Conservation (phyloP, 495 filamentous ascomycete genomes). For the Stereocaulon alpinum region DNA sequence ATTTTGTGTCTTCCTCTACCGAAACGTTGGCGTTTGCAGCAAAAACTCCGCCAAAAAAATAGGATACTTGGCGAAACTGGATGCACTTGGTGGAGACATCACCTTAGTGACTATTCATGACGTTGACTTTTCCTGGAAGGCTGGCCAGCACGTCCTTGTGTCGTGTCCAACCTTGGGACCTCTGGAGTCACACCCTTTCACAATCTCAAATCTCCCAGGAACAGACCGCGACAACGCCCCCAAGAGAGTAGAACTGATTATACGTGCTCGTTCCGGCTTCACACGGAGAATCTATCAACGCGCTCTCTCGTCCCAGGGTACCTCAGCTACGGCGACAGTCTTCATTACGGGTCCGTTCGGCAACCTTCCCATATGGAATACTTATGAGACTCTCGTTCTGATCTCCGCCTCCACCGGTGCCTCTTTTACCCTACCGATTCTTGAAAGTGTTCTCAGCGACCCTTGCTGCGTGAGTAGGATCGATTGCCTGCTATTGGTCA, state of each 20-base stretch:
- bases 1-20: conserved; percentile 13
- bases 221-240: conserved; percentile 30
- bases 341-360: conserved; percentile 50
- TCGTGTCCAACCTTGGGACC: conserved; percentile 57
- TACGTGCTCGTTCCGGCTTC: conserved; percentile 45
- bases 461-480: conserved; percentile 8
- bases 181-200: conserved; percentile 73
- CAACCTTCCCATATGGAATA: conserved; percentile 42
- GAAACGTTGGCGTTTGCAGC: not conserved
- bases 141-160: conserved; percentile 73
- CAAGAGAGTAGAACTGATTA: conserved; percentile 8
- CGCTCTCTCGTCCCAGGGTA: conserved; percentile 25
- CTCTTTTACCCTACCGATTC: conserved; percentile 45
- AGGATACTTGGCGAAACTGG: conserved; percentile 41
- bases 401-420: conserved; percentile 50
- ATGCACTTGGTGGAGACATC: conserved; percentile 48
- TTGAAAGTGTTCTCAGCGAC: conserved; percentile 41
- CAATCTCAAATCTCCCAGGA: conserved; percentile 53
- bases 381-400: conserved; percentile 49
- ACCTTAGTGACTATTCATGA: conserved; percentile 62
- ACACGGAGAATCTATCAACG: conserved; percentile 46
- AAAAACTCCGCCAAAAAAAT: not conserved
- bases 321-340: conserved; percentile 25
- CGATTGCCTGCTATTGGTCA: not conserved
- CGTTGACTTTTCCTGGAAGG: conserved; percentile 58